Percentiles rank a stretch among this genome's conserved stretches.
Evolutionary conservation across 441 rosid species (phyloP).

Genomic region (Populus hybrid): DNA sequence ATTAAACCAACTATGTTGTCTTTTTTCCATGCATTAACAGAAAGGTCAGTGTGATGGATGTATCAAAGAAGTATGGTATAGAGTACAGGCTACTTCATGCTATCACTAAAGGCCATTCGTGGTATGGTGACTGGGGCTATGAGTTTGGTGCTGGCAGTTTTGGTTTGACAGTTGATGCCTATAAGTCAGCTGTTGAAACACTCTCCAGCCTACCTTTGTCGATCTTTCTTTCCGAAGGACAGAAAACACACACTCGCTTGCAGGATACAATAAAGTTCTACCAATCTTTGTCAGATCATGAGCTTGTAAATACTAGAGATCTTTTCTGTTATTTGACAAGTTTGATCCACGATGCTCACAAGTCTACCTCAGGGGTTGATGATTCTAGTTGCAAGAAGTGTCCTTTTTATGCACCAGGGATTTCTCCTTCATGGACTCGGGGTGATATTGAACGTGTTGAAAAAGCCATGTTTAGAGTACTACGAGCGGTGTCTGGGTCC

Average conservation of each 20-base stretch:
- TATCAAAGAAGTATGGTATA: conserved; percentile 57
- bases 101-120: conserved; percentile 49
- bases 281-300: conserved; percentile 43
- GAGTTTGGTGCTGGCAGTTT: conserved; percentile 71
- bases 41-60: conserved; percentile 73
- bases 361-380: conserved; percentile 27
- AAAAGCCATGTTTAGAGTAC: conserved; percentile 59
- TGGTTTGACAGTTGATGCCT: conserved; percentile 46
- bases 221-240: conserved; percentile 32
- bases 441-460: conserved; percentile 46
- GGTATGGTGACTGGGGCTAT: conserved; percentile 84
- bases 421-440: conserved; percentile 34
- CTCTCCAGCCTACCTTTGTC: conserved; percentile 45
- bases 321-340: conserved; percentile 46
- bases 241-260: conserved; percentile 32
- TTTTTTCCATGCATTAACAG: conserved; percentile 28
- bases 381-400: conserved; percentile 28
- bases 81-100: conserved; percentile 68
- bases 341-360: conserved; percentile 41
- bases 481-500: conserved; percentile 60
- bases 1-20: conserved; percentile 5
- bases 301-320: conserved; percentile 55
- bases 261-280: conserved; percentile 42
- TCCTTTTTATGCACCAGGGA: conserved; percentile 10
- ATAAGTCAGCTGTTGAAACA: conserved; percentile 44